Base-by-base conservation (phyloP, 108 stramenopile genomes). In the Cyclotella kingstonii region DNA sequence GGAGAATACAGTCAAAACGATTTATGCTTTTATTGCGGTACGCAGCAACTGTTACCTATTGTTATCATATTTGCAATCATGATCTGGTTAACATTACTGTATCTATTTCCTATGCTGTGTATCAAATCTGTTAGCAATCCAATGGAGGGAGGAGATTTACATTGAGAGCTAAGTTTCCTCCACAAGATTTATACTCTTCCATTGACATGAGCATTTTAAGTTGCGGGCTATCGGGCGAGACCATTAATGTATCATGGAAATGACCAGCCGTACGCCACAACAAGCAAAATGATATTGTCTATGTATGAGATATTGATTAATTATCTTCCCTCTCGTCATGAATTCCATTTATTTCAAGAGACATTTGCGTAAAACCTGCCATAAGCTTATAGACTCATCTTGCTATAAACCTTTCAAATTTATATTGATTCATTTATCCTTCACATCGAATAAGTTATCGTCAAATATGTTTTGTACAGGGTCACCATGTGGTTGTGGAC, bases 101-200 rank as follows among this genome's bases (percentile, higher is more conserved):
- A n/a, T n/a, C n/a, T n/a, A n/a, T n/a, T n/a, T n/a, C n/a, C n/a
- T n/a, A n/a, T n/a, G n/a, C n/a, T n/a, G n/a, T n/a, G n/a, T n/a
- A n/a, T n/a, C n/a, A n/a, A n/a, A n/a, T n/a, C n/a, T n/a, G n/a
- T n/a, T n/a, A n/a, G n/a, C n/a, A n/a, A n/a, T n/a, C n/a, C n/a
- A n/a, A n/a, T n/a, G n/a, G n/a, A n/a, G 86, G 87, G 11, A 84
- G 66, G 34, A 62, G 72, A 57, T 88, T 93, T 52, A 59, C 65
- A n/a, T 60, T 90, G 42, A 86, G 81, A 77, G 86, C 85, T 4
- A 89, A 89, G 28, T 93, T 86, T 68, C 91, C 91, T 8, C 91
- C 91, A 11, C 77, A 78, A 56, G 88, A 93, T 73, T 69, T 93
- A n/a, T 55, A 77, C 12, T 27, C 50, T 7, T 66, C 79, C 30